phyloP scores from a whole-genome alignment of 2,329 filamentous ascomycete genomes.

The Fusarium mexicanum region DNA sequence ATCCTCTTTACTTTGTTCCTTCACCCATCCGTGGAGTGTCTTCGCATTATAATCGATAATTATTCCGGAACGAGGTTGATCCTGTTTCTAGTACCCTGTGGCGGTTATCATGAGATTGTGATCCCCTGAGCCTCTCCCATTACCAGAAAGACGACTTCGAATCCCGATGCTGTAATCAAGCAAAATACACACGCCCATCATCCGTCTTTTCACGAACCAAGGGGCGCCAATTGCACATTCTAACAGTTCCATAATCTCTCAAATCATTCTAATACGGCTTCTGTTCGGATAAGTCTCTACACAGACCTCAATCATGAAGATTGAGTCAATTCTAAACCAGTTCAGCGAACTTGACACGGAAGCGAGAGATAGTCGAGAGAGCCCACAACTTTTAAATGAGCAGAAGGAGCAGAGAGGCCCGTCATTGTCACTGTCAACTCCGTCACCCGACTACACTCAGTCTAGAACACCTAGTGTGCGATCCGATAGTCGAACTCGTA shows the following conservation, averaged over 20 bases:
- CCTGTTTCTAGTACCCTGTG: slow-evolving; percentile 14
- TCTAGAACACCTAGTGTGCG: slow-evolving; percentile 36
- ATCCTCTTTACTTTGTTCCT: slow-evolving; percentile 4
- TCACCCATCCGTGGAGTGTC: slow-evolving; percentile 7
- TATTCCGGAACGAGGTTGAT: slow-evolving; percentile 29
- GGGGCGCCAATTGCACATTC: background rate
- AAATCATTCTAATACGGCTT: slow-evolving; percentile 8
- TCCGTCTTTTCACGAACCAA: background rate
- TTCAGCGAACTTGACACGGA: slow-evolving; percentile 30
- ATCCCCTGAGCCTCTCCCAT: slow-evolving; percentile 21
- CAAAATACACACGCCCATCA: slow-evolving; percentile 24
- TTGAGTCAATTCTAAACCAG: slow-evolving; percentile 37
- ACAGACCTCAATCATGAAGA: slow-evolving; percentile 27
- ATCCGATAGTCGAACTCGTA: slow-evolving; percentile 47
- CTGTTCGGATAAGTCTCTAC: background rate
- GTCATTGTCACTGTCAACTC: slow-evolving; percentile 45
- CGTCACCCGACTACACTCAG: slow-evolving; percentile 46
- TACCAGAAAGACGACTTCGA: slow-evolving; percentile 16
- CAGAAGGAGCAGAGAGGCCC: slow-evolving; percentile 11
- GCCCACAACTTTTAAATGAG: background rate
- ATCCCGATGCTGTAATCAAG: slow-evolving; percentile 16
- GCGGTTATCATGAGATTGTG: slow-evolving; percentile 29
- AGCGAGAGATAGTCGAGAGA: slow-evolving; percentile 14
- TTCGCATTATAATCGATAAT: slow-evolving; percentile 40
- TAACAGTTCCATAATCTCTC: slow-evolving; percentile 8